Conservation (phyloP, 2,329 filamentous ascomycete genomes). For the Fragosphaeria purpurea region DNA sequence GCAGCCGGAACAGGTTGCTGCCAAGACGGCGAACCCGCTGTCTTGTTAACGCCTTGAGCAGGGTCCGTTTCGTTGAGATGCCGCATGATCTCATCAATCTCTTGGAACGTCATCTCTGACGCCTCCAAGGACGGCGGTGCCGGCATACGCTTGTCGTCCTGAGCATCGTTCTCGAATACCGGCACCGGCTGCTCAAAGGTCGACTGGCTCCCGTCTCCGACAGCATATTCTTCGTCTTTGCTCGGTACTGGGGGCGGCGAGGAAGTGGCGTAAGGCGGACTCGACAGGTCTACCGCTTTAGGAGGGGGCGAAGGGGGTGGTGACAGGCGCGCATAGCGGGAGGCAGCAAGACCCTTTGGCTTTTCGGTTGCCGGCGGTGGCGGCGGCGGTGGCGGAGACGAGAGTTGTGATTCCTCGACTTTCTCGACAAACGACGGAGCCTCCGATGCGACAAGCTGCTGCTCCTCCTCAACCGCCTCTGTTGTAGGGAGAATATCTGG, state of each 20-base stretch:
- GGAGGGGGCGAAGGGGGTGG: constrained; percentile 24
- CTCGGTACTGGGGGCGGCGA: constrained; percentile 23
- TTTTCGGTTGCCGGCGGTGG: constrained; percentile 10
- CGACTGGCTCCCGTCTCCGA: background rate
- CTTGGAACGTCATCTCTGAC: constrained; percentile 54
- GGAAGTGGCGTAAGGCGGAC: constrained; percentile 35
- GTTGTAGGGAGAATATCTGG: constrained; percentile 6
- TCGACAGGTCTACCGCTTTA: constrained; percentile 31
- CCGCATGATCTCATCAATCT: constrained; percentile 88
- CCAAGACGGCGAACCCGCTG: constrained; percentile 35
- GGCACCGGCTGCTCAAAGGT: too few relatives aligned
- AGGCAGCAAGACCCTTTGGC: constrained; percentile 33
- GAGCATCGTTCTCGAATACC: constrained; percentile 7
- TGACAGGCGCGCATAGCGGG: constrained; percentile 31
- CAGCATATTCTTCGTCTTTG: constrained; percentile 16
- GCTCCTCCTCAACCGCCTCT: constrained; percentile 9
- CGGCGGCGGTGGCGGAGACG: constrained; percentile 15
- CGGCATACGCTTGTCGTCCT: background rate
- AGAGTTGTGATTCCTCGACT: too few relatives aligned
- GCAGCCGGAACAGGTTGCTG: constrained; percentile 30
- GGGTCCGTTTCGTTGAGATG: constrained; percentile 67
- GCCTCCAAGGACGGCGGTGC: too few relatives aligned
- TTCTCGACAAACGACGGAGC: too few relatives aligned
- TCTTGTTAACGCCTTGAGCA: constrained; percentile 62
- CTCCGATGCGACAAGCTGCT: background rate